phyloP scores from a whole-genome alignment of 108 stramenopile species.

The Nannochloropsis oceanica region DNA sequence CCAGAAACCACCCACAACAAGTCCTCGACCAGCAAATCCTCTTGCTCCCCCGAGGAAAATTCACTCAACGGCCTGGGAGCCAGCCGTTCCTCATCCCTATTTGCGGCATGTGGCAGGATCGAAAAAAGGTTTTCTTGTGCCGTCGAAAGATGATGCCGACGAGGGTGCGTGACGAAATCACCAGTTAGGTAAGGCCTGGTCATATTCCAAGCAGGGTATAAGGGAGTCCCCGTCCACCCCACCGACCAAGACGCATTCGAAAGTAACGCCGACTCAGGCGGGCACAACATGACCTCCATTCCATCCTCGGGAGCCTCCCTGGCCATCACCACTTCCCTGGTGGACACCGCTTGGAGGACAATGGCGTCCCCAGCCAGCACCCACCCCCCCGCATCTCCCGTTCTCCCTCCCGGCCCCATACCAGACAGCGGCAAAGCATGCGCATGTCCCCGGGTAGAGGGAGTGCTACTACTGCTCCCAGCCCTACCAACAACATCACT shows the following conservation, averaged over 20 bases:
- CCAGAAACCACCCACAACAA: slow-evolving; percentile 13
- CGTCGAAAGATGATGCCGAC: not conserved
- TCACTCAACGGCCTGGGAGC: not conserved
- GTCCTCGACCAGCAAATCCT: slow-evolving; percentile 16
- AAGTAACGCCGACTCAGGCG: not conserved
- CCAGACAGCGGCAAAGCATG: not conserved
- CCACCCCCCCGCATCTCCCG: not conserved
- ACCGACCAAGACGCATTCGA: not conserved
- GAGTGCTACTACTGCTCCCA: not conserved
- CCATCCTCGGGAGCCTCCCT: not conserved
- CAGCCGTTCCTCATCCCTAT: not conserved
- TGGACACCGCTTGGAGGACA: not conserved
- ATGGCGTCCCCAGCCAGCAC: not conserved
- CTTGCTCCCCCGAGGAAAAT: slow-evolving; percentile 4
- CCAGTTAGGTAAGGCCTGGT: slow-evolving; percentile 4
- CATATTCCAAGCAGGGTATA: not conserved
- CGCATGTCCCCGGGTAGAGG: not conserved
- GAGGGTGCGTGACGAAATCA: not conserved
- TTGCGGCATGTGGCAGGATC: not conserved
- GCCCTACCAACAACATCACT: not conserved
- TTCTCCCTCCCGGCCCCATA: not conserved
- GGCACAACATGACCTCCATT: not conserved
- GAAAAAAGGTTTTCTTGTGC: slow-evolving; percentile 1
- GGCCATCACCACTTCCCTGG: not conserved
- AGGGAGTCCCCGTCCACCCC: not conserved